These are phyloP conservation scores for Tagetes patula DNA, from an alignment of 129 eudicot species.

Conservation along the genomic window DNA sequence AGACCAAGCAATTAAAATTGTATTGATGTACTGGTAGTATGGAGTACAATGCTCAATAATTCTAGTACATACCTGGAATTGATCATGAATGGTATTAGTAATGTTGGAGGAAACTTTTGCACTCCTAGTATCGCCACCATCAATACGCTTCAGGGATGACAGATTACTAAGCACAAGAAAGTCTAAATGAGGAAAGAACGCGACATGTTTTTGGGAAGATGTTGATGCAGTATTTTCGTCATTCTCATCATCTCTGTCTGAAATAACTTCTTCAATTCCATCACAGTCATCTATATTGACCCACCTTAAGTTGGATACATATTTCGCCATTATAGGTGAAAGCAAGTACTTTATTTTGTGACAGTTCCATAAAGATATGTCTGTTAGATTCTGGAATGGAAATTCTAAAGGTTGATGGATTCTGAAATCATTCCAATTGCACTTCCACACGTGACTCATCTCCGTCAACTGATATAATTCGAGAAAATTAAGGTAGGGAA, in stretches of 20 bases:
- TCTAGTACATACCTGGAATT: not conserved
- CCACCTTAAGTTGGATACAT: conserved; percentile 5
- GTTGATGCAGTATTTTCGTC: not conserved
- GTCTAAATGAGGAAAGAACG: conserved; percentile 12
- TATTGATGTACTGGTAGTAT: not conserved
- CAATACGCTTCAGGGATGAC: conserved; percentile 1
- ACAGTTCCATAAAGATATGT: not conserved
- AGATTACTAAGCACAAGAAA: not conserved
- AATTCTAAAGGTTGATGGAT: not conserved
- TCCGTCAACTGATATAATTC: not conserved
- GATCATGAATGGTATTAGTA: not conserved
- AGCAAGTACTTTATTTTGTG: conserved; percentile 4
- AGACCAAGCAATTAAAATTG: too few species aligned
- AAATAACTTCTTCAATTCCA: conserved; percentile 6
- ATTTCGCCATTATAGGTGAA: conserved; percentile 19
- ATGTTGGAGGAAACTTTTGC: not conserved
- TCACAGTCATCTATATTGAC: not conserved
- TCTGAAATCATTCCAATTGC: not conserved
- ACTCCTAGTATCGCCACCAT: not conserved
- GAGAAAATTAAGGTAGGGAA: not conserved
- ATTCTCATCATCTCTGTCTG: conserved; percentile 12
- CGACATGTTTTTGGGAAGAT: conserved; percentile 3
- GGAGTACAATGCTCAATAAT: not conserved
- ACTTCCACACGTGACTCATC: conserved; percentile 18
- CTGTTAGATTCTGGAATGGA: not conserved